phyloP scores from a whole-genome alignment of 306 rosid genomes.

The Glycine tomentella region DNA sequence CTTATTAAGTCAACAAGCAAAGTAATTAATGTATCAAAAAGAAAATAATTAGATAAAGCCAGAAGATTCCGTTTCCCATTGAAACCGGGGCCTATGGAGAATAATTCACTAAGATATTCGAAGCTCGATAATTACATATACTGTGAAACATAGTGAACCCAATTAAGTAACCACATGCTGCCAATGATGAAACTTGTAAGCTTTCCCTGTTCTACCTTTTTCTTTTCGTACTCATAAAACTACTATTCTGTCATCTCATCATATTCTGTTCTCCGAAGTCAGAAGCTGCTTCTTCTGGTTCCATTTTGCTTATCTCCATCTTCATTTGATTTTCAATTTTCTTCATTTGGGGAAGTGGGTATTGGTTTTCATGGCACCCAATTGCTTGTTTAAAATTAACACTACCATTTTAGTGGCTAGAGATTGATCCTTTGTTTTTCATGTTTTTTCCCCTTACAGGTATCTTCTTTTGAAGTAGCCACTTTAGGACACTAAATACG shows the following conservation, averaged over 20 bases:
- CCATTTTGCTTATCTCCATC: background rate
- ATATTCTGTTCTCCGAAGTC: background rate
- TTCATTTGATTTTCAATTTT: background rate
- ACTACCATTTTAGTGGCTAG: background rate
- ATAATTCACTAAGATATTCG: slow-evolving; percentile 40
- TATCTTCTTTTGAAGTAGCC: too few relatives aligned
- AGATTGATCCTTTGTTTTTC: background rate
- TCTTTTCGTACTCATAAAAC: background rate
- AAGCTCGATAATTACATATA: background rate
- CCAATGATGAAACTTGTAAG: background rate
- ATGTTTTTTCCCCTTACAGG: too few relatives aligned
- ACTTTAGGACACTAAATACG: background rate
- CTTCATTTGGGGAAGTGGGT: slow-evolving; percentile 3
- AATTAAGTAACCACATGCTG: background rate
- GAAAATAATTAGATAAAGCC: background rate
- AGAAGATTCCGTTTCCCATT: background rate
- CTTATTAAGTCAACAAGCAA: background rate
- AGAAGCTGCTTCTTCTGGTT: background rate
- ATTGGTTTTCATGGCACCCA: background rate
- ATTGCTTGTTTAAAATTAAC: background rate
- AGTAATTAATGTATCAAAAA: too few relatives aligned
- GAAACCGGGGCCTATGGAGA: slow-evolving; percentile 3
- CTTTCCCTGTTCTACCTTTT: background rate
- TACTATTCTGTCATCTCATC: slow-evolving; percentile 4
- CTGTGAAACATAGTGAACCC: background rate